Evolutionary conservation across 2,329 filamentous ascomycete genomes (phyloP).

Genomic region (Colletotrichum sp.): DNA sequence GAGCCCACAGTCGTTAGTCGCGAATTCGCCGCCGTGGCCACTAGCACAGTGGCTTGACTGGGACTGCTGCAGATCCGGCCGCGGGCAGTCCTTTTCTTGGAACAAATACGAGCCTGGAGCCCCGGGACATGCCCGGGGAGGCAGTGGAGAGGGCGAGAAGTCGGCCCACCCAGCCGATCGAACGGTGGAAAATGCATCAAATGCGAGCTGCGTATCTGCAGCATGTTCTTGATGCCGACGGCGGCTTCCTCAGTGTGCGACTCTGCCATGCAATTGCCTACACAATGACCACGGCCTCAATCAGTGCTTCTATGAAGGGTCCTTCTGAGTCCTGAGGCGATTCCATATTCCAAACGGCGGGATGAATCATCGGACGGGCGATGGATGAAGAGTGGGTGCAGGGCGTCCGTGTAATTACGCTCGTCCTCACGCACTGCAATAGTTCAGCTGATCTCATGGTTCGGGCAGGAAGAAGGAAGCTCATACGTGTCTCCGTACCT

Average conservation of each 20-base stretch:
- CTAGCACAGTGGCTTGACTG: background rate
- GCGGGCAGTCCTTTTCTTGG: constrained; percentile 17
- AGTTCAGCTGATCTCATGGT: background rate
- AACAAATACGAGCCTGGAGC: constrained; percentile 16
- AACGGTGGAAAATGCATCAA: background rate
- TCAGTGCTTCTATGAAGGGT: background rate
- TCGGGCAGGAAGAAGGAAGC: background rate
- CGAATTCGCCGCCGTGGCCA: background rate
- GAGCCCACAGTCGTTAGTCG: background rate
- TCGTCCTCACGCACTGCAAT: background rate
- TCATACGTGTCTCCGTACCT: background rate
- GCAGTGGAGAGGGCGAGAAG: background rate
- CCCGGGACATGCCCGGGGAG: background rate
- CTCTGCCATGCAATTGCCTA: background rate
- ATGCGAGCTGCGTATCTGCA: background rate
- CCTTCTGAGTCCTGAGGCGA: background rate
- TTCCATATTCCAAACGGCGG: background rate
- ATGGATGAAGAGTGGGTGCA: background rate
- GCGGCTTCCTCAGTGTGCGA: background rate
- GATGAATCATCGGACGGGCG: background rate
- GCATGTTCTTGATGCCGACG: background rate
- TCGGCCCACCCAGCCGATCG: constrained; percentile 12
- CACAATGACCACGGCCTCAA: background rate
- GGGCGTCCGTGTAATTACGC: background rate
- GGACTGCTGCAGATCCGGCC: constrained; percentile 12